Conservation (phyloP, 1,139 yeast species). For the Saccharomyces hybrid region DNA sequence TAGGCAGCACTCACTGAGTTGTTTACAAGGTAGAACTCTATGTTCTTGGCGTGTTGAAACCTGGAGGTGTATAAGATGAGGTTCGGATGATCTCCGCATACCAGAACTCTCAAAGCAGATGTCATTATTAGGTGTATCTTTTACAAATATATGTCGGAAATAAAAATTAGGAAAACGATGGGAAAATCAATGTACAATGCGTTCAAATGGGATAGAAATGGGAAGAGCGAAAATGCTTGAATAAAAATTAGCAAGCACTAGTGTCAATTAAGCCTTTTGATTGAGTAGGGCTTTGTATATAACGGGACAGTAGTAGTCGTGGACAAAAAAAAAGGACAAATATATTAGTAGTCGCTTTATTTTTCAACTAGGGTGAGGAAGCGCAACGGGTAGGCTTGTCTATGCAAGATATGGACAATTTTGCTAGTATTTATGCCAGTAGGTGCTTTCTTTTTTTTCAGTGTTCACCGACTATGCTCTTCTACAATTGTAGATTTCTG, state of each 20-base stretch:
- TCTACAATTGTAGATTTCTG: not conserved
- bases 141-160: not conserved
- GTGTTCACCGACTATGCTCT: not conserved
- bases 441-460: not conserved
- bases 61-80: constrained; percentile 27
- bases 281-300: not conserved
- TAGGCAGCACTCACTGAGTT: constrained; percentile 15
- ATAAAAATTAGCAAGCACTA: not conserved
- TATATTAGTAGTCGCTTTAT: not conserved
- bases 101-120: constrained; percentile 18
- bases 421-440: not conserved
- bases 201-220: not conserved
- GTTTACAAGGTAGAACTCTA: constrained; percentile 25
- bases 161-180: not conserved
- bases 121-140: not conserved
- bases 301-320: not conserved
- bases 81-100: constrained; percentile 27
- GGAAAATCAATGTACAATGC: not conserved
- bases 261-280: not conserved
- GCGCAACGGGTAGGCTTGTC: no score
- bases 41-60: constrained; percentile 23
- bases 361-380: not conserved
- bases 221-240: not conserved
- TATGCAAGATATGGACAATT: not conserved
- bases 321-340: not conserved